Evolutionary conservation across 2,329 filamentous ascomycete species (phyloP), one percentile per base, ranked within the genome.

Genomic region (Dactylella cylindrospora): DNA sequence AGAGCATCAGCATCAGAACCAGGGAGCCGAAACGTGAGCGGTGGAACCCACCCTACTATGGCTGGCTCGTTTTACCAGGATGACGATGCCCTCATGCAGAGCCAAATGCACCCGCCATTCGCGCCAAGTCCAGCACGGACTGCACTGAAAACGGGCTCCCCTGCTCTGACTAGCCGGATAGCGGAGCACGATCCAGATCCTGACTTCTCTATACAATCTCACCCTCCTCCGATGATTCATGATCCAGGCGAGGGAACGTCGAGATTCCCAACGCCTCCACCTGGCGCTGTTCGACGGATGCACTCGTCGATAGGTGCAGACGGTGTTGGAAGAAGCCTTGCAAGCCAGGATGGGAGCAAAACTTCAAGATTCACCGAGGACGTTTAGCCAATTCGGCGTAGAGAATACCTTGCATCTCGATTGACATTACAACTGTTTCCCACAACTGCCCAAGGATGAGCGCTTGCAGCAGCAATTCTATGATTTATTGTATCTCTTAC

Each of bases 291-390:
- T 22, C 45, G 51, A 43, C 33, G 59, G 20, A 55, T 57, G 59
- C 59, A 64, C 31, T 62, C 57, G n/a, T 39, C 54, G 29, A 43
- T 57, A 4, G 59, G 50, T 12, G 41, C 59, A 3, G 59, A 64
- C 43, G 59, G 38, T 2, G 59, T 64, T 7, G 59, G 59, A 10
- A 50, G 59, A 13, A 64, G 59, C 26, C 52, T 64, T 9, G 51
- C 59, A 33, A 64, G 59, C 40, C 59, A 64, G 28, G 59, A 64
- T 31, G 59, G 59, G 19, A 64, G 59, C 45, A 64, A 64, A 28
- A 64, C 59, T 5, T 64, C 59, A 15, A 57, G 59, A 19, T 64
- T 64, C 19, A 64, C 59, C 8, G 59, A 64, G 32, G 59, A 64
- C 38, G 59, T 64, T 22, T 64, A 57, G 28, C 29, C 8, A 19